Conservation (phyloP, 345 rosid genomes). For the Anastatica hierochuntica region DNA sequence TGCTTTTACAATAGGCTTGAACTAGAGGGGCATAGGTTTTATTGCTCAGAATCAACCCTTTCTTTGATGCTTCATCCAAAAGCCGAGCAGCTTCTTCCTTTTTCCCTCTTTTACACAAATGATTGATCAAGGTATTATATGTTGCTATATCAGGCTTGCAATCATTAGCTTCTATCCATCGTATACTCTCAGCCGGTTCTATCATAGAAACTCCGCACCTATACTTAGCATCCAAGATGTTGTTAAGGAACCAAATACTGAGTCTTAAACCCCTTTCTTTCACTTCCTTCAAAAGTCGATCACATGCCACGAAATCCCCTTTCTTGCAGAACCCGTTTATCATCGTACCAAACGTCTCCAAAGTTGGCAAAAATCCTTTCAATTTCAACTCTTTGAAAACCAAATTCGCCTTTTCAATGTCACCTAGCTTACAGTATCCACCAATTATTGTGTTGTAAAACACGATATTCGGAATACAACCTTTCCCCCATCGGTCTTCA, state of each 20-base stretch:
- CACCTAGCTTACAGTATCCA: constrained; percentile 53
- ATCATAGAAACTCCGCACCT: constrained; percentile 42
- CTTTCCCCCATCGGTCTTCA: constrained; percentile 63
- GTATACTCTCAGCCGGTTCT: constrained; percentile 30
- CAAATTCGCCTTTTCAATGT: constrained; percentile 31
- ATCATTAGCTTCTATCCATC: constrained; percentile 42
- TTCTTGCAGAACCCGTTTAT: constrained; percentile 51
- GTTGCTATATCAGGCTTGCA: constrained; percentile 65
- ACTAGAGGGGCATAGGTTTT: constrained; percentile 53
- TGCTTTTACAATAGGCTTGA: constrained; percentile 40
- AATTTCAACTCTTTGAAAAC: constrained; percentile 51
- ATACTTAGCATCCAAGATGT: constrained; percentile 42
- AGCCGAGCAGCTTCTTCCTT: constrained; percentile 44
- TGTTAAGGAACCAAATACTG: constrained; percentile 42
- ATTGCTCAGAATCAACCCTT: constrained; percentile 40
- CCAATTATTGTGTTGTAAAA: constrained; percentile 66
- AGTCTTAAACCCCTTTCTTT: constrained; percentile 43
- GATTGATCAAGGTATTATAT: constrained; percentile 48
- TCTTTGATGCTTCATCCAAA: constrained; percentile 46
- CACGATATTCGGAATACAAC: constrained; percentile 69
- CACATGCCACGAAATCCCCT: constrained; percentile 45
- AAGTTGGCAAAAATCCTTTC: constrained; percentile 63
- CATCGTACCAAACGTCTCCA: constrained; percentile 54
- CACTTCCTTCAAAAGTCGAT: constrained; percentile 57
- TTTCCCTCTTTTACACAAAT: constrained; percentile 46